phyloP scores from a whole-genome alignment of 768 basidiomycete species.

The Lepiota venenata region DNA sequence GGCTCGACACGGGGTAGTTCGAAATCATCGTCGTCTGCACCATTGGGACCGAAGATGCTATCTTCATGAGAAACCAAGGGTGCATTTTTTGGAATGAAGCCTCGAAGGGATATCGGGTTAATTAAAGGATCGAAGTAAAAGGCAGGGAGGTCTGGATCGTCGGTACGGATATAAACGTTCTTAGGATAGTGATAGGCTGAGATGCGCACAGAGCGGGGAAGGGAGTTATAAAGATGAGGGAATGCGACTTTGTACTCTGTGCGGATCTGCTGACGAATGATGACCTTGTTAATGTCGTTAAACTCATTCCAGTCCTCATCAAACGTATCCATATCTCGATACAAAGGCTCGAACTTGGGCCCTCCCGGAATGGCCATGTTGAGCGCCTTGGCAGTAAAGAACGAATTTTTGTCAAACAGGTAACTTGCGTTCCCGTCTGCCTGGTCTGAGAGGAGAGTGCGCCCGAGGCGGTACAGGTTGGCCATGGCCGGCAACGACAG shows the following conservation, averaged over 20 bases:
- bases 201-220: slow-evolving; percentile 91
- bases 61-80: slow-evolving; percentile 89
- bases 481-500: slow-evolving; percentile 94
- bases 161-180: slow-evolving; percentile 98
- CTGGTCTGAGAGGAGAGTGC: slow-evolving; percentile 90
- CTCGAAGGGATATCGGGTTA: slow-evolving; percentile 93
- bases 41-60: slow-evolving; percentile 86
- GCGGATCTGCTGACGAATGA: slow-evolving; percentile 97
- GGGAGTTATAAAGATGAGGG: slow-evolving; percentile 97
- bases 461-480: slow-evolving; percentile 92
- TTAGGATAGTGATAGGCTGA: slow-evolving; percentile 92
- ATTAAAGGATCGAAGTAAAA: slow-evolving; percentile 99
- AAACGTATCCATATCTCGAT: slow-evolving; percentile 94
- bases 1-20: slow-evolving; percentile 79
- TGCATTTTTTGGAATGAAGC: slow-evolving; percentile 77
- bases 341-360: slow-evolving; percentile 97
- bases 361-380: slow-evolving; percentile 98
- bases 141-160: slow-evolving; percentile 98
- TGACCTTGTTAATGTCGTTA: slow-evolving; percentile 99
- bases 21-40: slow-evolving; percentile 83
- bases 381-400: slow-evolving; percentile 97
- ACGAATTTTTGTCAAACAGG: slow-evolving; percentile 95
- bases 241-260: slow-evolving; percentile 99
- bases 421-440: slow-evolving; percentile 90
- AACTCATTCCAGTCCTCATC: slow-evolving; percentile 99